phyloP scores from a whole-genome alignment of 495 filamentous ascomycete genomes.

The Pseudevernia furfuracea region DNA sequence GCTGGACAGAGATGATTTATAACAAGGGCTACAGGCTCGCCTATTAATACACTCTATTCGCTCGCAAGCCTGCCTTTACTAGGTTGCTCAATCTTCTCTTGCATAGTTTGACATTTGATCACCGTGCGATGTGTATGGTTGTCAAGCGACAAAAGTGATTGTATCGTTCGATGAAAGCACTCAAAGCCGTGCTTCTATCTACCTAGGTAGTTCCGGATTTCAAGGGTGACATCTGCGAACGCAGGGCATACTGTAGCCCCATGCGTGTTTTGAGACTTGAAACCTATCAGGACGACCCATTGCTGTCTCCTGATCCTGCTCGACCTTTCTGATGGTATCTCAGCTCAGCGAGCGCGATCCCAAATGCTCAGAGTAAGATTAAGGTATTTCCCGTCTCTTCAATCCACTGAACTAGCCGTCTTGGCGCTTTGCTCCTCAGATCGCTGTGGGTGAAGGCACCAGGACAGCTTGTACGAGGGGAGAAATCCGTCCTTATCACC shows the following conservation, averaged over 20 bases:
- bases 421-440: neutral
- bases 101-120: no score
- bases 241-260: neutral
- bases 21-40: no score
- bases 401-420: neutral
- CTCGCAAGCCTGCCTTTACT: no score
- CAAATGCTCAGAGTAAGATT: neutral
- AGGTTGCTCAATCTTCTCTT: no score
- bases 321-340: neutral
- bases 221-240: neutral
- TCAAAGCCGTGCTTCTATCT: neutral
- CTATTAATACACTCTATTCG: no score
- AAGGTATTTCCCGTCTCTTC: neutral
- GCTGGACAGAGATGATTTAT: no score
- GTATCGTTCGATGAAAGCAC: neutral
- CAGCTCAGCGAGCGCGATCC: neutral
- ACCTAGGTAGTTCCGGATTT: neutral
- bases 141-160: neutral
- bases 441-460: neutral
- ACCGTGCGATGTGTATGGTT: no score
- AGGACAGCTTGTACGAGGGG: neutral
- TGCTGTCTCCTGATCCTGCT: neutral
- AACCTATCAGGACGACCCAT: neutral
- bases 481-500: neutral
- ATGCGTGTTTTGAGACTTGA: neutral